Percentiles rank a stretch among this genome's conserved stretches.
phyloP scores from a whole-genome alignment of 225 moss, liverwort and hornwort species.

The Pseudisothecium myosuroides region DNA sequence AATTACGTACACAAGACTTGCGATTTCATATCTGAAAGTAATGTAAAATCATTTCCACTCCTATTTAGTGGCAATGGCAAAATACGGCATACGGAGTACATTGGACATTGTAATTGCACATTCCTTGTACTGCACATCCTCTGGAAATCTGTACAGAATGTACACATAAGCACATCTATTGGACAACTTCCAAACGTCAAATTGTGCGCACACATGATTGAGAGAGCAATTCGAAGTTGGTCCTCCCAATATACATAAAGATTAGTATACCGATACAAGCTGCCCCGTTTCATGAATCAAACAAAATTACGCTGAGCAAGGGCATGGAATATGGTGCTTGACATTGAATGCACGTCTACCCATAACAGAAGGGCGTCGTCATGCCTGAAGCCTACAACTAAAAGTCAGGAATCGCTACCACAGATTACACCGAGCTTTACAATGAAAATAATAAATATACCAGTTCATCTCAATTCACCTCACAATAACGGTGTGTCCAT shows the following conservation, averaged over 20 bases:
- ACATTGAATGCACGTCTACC: not conserved
- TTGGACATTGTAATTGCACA: not conserved
- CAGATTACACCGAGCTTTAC: not conserved
- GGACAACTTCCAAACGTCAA: not conserved
- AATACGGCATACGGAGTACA: not conserved
- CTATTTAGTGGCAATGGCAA: not conserved
- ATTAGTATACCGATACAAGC: not conserved
- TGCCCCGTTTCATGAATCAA: not conserved
- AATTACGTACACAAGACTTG: not conserved
- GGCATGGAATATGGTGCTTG: not conserved
- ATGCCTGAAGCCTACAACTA: not conserved
- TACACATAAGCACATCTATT: not conserved
- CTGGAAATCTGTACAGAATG: not conserved
- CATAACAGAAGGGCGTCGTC: not conserved
- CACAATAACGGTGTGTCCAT: not conserved
- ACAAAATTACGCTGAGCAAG: not conserved
- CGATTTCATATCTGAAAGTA: not conserved
- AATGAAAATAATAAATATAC: not conserved
- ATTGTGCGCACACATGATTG: not conserved
- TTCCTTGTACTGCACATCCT: not conserved
- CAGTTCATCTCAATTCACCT: not conserved
- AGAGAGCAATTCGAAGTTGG: not conserved
- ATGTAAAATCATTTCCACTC: not conserved
- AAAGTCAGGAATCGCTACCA: not conserved
- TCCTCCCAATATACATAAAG: not conserved